Evolutionary conservation across 2,329 filamentous ascomycete genomes (phyloP), one percentile per base, ranked within the genome.

Genomic region (Aspergillus alliaceus): DNA sequence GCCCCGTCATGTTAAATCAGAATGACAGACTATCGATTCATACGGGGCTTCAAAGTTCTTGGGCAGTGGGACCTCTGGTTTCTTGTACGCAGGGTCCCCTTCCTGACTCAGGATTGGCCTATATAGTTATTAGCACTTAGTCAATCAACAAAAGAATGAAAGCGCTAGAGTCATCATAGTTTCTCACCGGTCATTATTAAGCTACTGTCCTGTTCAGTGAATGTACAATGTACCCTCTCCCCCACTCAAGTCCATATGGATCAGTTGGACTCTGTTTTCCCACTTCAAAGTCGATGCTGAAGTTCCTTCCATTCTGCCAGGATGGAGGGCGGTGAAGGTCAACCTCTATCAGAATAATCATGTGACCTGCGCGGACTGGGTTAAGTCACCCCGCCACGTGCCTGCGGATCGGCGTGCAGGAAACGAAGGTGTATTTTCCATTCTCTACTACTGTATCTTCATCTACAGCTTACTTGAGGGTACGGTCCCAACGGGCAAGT

Each of bases 401-500:
- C 57, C 27, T n/a, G 57, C 49, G 27, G 57, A 57, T 59, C 57
- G 25, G 44, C 35, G 35, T 58, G 56, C 56, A 58, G 53, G 53
- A 44, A 44, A 29, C n/a, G 15, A 11, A 24, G 14, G 12, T 27
- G 44, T 22, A 7, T 31, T 34, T 48, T 32, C 9, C 12, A 32
- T 20, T 34, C 18, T 6, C 22, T 24, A 9, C 42, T n/a, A n/a
- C 27, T 46, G 27, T 25, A 11, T 24, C 29, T 52, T 39, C 25
- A 24, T 32, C 31, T 44, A 32, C 25, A 46, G 48, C 37, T 44
- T 47, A n/a, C 47, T 52, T 31, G n/a, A 56, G 47, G 52, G 60
- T 60, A 51, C 31, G 53, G 37, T 55, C 56, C 54, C 29, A 48
- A 32, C 25, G 39, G 53, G 46, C 54, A 42, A 49, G n/a, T 29